Evolutionary conservation across 495 filamentous ascomycete genomes (phyloP).

Genomic region (Lepidopterella palustris): DNA sequence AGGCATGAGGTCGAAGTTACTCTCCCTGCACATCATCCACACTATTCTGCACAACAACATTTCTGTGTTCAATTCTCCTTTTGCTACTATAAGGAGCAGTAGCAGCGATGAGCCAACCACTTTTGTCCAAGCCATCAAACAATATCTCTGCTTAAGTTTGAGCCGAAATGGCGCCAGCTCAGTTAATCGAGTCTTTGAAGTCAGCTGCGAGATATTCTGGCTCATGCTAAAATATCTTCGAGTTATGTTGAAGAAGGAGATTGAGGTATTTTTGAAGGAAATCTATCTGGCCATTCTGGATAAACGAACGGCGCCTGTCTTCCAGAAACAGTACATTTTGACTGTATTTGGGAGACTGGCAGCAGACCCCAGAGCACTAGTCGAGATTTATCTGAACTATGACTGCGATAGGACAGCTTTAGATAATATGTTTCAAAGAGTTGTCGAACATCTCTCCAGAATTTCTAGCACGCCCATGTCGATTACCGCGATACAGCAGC

Average conservation of each 20-base stretch:
- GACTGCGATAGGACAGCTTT: constrained; percentile 89
- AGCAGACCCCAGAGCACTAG: constrained; percentile 77
- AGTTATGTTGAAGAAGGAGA: constrained; percentile 95
- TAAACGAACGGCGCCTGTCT: constrained; percentile 72
- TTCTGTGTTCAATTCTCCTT: constrained; percentile 76
- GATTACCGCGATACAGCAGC: constrained; percentile 70
- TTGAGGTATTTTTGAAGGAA: constrained; percentile 96
- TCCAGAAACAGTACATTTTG: constrained; percentile 90
- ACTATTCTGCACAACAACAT: constrained; percentile 90
- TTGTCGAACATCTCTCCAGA: constrained; percentile 87
- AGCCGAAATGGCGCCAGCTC: constrained; percentile 93
- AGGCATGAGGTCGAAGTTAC: constrained; percentile 92
- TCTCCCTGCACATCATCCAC: constrained; percentile 90
- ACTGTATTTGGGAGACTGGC: constrained; percentile 75
- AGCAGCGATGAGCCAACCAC: constrained; percentile 76
- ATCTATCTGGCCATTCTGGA: constrained; percentile 94
- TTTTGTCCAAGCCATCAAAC: constrained; percentile 92
- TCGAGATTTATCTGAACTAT: constrained; percentile 97
- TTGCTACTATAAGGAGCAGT: constrained; percentile 82
- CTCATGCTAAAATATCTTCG: constrained; percentile 90
- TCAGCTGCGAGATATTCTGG: constrained; percentile 97
- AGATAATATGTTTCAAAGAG: constrained; percentile 92
- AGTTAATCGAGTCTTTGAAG: constrained; percentile 84
- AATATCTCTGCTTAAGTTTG: constrained; percentile 88
- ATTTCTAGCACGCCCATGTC: constrained; percentile 68